These are phyloP conservation scores for Kregervanrija delftensis DNA, from an alignment of 805 yeast species.

Conservation along the genomic window DNA sequence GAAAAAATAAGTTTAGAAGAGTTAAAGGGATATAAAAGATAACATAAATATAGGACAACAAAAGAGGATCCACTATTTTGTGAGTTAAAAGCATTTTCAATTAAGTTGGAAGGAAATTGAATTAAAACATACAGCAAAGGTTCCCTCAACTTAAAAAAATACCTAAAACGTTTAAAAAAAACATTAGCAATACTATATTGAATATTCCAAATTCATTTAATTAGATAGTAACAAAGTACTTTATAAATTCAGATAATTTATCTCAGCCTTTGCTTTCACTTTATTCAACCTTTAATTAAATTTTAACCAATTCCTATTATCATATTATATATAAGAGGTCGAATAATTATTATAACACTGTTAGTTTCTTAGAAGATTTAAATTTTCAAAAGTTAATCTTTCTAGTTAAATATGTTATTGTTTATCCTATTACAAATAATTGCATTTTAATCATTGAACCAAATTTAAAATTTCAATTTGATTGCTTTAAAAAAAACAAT, in stretches of 20 bases:
- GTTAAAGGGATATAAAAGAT: too few species aligned
- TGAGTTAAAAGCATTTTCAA: too few species aligned
- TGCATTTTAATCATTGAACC: constrained; percentile 9
- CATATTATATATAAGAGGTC: constrained; percentile 12
- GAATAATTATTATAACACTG: constrained; percentile 11
- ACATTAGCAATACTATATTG: constrained; percentile 12
- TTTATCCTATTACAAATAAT: constrained; percentile 25
- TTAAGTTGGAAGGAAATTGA: too few species aligned
- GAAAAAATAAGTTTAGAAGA: too few species aligned
- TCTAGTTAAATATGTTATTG: constrained; percentile 23
- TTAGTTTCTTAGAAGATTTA: constrained; percentile 11
- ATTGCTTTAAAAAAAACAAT: constrained; percentile 8
- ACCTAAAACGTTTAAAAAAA: constrained; percentile 5
- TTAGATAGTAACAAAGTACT: constrained; percentile 13
- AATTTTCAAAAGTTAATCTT: constrained; percentile 17
- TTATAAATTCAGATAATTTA: constrained; percentile 17
- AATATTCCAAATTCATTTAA: constrained; percentile 17
- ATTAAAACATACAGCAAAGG: too few species aligned
- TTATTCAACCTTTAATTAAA: constrained; percentile 7
- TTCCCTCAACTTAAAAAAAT: too few species aligned
- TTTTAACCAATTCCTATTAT: constrained; percentile 9
- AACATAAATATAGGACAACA: too few species aligned
- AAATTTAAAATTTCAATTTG: constrained; percentile 10
- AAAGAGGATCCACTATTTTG: too few species aligned
- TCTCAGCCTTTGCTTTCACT: constrained; percentile 15